Evolutionary conservation across 176 grass and related monocot genomes (phyloP).

Genomic region (Aegilops bicornis): DNA sequence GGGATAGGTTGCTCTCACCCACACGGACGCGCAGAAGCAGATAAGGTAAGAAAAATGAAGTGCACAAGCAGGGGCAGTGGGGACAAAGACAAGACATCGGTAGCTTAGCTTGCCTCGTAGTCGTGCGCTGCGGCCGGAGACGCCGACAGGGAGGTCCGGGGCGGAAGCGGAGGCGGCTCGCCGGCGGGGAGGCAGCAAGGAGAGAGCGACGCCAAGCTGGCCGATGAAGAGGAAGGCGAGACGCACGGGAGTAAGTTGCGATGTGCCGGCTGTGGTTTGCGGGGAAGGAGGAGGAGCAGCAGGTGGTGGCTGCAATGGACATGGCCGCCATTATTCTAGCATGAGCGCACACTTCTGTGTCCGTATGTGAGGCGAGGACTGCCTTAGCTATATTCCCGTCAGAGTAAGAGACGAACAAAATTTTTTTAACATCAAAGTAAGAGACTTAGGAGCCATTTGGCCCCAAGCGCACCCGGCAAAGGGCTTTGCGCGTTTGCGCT

Average conservation of each 20-base stretch:
- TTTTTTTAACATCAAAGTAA: no score
- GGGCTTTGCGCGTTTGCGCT: no score
- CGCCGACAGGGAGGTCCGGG: conserved; percentile 30
- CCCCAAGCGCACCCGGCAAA: no score
- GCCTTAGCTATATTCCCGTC: neutral
- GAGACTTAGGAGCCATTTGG: no score
- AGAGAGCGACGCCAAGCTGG: conserved; percentile 4
- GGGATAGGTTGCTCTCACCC: neutral
- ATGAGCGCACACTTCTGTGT: neutral
- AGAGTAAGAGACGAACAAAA: neutral
- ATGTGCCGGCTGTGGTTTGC: neutral
- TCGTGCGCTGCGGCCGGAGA: conserved; percentile 19
- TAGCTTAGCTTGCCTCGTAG: conserved; percentile 42
- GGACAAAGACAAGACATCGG: no score
- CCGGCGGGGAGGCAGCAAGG: neutral
- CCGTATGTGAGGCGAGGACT: neutral
- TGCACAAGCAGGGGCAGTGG: neutral
- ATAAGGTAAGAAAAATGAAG: neutral
- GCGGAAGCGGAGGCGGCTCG: conserved; percentile 12
- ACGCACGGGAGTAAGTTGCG: neutral
- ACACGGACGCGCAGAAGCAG: neutral
- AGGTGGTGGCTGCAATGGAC: conserved; percentile 5
- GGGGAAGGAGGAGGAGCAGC: neutral
- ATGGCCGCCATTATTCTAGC: conserved; percentile 18
- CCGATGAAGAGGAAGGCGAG: neutral